Evolutionary conservation across 805 yeast genomes (phyloP), one percentile per base, ranked within the genome.

Genomic region (Alloascoidea hylecoeti): DNA sequence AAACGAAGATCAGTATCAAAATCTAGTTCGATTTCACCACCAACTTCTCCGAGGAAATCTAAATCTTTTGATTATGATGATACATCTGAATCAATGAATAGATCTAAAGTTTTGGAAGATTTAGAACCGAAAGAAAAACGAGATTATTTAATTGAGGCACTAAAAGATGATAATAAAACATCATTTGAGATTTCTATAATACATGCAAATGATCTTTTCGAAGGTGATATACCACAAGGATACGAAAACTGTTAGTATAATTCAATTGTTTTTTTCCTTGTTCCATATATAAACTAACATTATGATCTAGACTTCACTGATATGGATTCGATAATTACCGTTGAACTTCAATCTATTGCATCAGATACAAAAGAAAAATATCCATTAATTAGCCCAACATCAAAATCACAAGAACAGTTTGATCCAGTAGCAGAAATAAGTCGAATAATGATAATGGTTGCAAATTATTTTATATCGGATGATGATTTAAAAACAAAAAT

Each of bases 371-470:
- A 15, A 3, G 53, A 49, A 37, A 30, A 33, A 16, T 49, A 49
- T 37, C 6, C 34, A 16, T 36, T 41, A 3, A 35, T 37, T 15
- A 16, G 16, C 14, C 50, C 51, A 4, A 44, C 30, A 17, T 35
- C 41, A 4, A 34, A 34, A 4, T 71, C 72, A 39, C 75, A 9
- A 23, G 30, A 23, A 23, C 30, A 69, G 41, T 60, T 74, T 33
- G 75, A 77, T 48, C 83, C 86, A 3, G 57, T 75, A 35, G 68
- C 62, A 37, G 89, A 80, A 46, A 63, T 79, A 39, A 78, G 74
- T 3, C 61, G 60, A 39, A 49, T 56, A 17, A 68, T 71, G 67
- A 72, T 64, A 36, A 38, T 66, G 28, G 49, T 57, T 13, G 58
- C 74, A 0, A 18, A 49, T 16, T 46, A 52, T 6, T 68, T 55